Evolutionary conservation across 305 asterid genomes (phyloP), one percentile per base, ranked within the genome.

Genomic region (Solanum hybrid): DNA sequence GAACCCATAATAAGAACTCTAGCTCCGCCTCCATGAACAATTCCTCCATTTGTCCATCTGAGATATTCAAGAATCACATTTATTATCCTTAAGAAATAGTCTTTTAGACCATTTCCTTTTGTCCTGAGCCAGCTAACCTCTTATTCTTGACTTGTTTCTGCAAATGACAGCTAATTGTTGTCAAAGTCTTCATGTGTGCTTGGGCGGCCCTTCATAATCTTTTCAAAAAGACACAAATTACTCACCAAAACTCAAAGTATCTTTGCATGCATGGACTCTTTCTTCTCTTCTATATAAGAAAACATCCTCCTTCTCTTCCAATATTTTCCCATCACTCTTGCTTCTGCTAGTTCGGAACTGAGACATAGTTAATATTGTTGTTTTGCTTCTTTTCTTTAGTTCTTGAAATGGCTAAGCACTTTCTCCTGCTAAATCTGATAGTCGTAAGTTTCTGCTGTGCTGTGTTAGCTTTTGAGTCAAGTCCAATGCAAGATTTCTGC

Each of bases 401-500:
- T 35, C 51, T 22, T 78, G 32, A 20, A 77, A 78, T 78, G 85
- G 85, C 56, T 78, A 78, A 78, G 17, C 10, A 78, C 56, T 36
- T 78, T 37, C 85, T 80, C 31, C 56, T 87, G 37, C 32, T 90
- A 26, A 42, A 38, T 79, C 75, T 79, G 5, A 17, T 87, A 80
- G 71, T 29, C 31, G 14, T 78, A 14, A 66, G 60, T 29, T 89
- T 60, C 5, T 37, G 88, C 31, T 66, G 9, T 42, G 40, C 51
- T 72, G 91, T 73, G 66, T 14, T 80, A 35, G 89, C 91, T 29
- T 87, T 40, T 87, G 91, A 90, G 31, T 71, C 91, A 0, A 51
- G 73, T 1, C 91, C 91, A 2, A 26, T 90, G 40, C 89, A 79
- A 80, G 91, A 90, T 81, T 87, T 90, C 88, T 87, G 91, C n/a